Conservation (phyloP, 2,329 filamentous ascomycete species). For the Pseudogymnoascus verrucosus region DNA sequence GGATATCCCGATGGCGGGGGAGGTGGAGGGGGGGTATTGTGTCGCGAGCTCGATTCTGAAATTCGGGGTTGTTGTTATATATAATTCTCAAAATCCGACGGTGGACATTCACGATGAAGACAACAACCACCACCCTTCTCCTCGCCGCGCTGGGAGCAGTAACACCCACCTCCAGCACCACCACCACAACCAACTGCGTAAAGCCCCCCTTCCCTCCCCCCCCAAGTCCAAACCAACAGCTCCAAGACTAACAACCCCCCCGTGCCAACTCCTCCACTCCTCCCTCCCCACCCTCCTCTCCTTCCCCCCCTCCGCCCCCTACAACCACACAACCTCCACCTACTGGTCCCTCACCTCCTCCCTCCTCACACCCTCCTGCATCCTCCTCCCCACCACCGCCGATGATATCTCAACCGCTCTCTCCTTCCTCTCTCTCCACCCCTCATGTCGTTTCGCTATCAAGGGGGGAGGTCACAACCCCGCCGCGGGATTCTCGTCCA, state of each 20-base stretch:
- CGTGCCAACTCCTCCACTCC: not conserved
- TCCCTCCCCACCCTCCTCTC: slow-evolving; percentile 6
- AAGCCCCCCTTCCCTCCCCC: not conserved
- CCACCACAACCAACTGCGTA: not conserved
- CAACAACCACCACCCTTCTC: not conserved
- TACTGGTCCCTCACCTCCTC: slow-evolving; percentile 7
- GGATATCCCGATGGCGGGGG: not conserved
- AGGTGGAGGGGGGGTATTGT: not conserved
- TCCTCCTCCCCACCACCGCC: not conserved
- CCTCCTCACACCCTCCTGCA: not conserved
- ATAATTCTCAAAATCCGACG: not conserved
- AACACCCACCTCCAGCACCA: not conserved
- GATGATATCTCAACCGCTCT: not conserved
- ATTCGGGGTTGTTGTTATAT: not conserved
- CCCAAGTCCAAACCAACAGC: not conserved
- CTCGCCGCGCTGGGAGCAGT: not conserved
- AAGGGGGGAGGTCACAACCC: slow-evolving; percentile 6
- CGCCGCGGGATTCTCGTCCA: not conserved
- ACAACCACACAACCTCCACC: not conserved
- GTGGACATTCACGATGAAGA: not conserved
- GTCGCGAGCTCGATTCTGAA: not conserved
- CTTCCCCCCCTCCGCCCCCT: slow-evolving; percentile 11
- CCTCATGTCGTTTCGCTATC: slow-evolving; percentile 8
- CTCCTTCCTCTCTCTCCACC: not conserved
- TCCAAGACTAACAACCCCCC: not conserved